These are phyloP conservation scores for Sextonia rubra DNA, from an alignment of 164 flowering plant genomes.

Conservation along the genomic window DNA sequence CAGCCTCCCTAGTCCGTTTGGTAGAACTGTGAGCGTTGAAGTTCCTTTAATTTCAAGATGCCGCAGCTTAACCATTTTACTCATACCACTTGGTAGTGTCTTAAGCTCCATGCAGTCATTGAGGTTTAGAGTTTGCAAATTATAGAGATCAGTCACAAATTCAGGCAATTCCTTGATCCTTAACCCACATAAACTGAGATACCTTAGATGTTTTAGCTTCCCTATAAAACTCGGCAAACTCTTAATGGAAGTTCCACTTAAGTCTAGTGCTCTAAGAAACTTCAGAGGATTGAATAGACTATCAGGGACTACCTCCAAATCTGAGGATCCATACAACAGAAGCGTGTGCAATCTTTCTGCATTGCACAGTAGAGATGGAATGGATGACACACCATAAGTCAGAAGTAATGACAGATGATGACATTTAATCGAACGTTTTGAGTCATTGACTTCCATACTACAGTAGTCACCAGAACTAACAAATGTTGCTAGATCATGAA, in stretches of 20 bases:
- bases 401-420: background rate
- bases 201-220: slow-evolving; percentile 5
- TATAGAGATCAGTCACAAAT: background rate
- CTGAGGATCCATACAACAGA: background rate
- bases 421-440: background rate
- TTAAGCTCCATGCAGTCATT: background rate
- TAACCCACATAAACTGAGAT: background rate
- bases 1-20: background rate
- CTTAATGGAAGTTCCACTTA: background rate
- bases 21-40: background rate
- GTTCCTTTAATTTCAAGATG: slow-evolving; percentile 1
- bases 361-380: background rate
- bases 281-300: background rate
- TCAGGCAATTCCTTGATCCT: slow-evolving; percentile 1
- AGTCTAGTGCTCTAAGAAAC: slow-evolving; percentile 1
- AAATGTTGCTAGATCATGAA: slow-evolving; percentile 1
- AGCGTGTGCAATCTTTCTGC: background rate
- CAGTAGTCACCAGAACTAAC: background rate
- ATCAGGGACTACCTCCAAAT: background rate
- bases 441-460: background rate
- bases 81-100: background rate
- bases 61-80: slow-evolving; percentile 6
- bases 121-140: slow-evolving; percentile 10
- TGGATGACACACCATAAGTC: background rate
- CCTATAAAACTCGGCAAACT: background rate